A percentile compares a stretch with the other conserved stretches of the same genome.
Conservation (phyloP, 805 yeast species). For the Ogataea populi-albae region DNA sequence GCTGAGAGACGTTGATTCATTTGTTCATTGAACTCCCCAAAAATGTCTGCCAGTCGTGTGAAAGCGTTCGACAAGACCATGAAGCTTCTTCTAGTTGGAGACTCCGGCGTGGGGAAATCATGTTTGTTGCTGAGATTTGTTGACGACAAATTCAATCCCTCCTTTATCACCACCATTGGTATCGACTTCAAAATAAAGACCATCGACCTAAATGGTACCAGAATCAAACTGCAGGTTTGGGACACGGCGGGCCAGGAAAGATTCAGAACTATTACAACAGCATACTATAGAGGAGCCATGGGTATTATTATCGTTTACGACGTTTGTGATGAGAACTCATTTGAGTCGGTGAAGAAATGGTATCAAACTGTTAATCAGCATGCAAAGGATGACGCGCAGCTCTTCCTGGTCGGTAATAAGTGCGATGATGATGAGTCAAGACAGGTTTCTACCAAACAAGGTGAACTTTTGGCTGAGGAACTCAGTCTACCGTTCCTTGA, state of each 20-base stretch:
- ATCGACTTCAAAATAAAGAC: conserved; percentile 98
- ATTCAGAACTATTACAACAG: conserved; percentile 91
- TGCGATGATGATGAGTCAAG: conserved; percentile 87
- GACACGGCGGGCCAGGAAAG: conserved; percentile 98
- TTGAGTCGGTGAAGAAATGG: conserved; percentile 93
- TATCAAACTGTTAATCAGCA: conserved; percentile 93
- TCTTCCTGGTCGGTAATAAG: conserved; percentile 93
- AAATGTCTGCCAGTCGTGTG: conserved; percentile 55
- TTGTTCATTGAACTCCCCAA: too few relatives aligned
- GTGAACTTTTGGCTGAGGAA: conserved; percentile 82
- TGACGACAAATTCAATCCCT: conserved; percentile 94
- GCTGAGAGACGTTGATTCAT: too few relatives aligned
- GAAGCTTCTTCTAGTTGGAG: conserved; percentile 91
- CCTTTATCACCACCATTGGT: conserved; percentile 96
- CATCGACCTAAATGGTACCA: conserved; percentile 88
- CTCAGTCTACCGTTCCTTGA: conserved; percentile 89
- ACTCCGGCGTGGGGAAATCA: conserved; percentile 85
- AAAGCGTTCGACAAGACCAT: conserved; percentile 85
- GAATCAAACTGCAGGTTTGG: conserved; percentile 93
- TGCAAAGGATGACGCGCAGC: conserved; percentile 93
- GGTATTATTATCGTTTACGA: conserved; percentile 83
- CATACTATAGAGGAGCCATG: conserved; percentile 87
- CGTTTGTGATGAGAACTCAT: conserved; percentile 86
- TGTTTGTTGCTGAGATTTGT: conserved; percentile 90
- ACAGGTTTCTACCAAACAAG: conserved; percentile 86